Evolutionary conservation across 2,329 filamentous ascomycete species (phyloP), one percentile per base, ranked within the genome.

Genomic region (Monilinia aucupariae): DNA sequence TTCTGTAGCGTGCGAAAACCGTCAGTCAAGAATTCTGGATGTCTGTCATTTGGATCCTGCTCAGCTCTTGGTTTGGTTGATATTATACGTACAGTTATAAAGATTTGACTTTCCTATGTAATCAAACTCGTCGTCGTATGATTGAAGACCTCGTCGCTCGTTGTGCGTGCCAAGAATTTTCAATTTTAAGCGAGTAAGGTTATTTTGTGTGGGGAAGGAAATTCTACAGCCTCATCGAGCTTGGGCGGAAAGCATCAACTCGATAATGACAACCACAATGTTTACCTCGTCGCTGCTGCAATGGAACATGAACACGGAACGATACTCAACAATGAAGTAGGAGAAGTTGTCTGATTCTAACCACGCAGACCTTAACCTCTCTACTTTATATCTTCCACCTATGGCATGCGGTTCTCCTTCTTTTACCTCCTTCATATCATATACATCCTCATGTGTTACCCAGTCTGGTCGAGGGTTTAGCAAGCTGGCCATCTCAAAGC

Each of bases 161-260:
- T 67, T 69, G 67, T 69, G 67, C 45, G 67, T 61, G 67, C 67
- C 67, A 68, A 69, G 67, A 69, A 64, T 68, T 68, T 62, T 54
- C 56, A 63, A 61, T 61, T 64, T 64, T 68, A 68, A 65, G 63
- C 67, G 67, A 68, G 61, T 43, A 30, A 30, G 27, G 27, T 30
- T 30, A 58, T 52, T 61, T 62, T 61, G 30, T 65, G 53, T 65
- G 61, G 64, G 48, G 65, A 62, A 59, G 48, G 65, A 62, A 59
- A 62, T 59, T 48, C 41, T 45, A 37, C 15, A 43, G 41, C 34
- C 43, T 54, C 22, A n/a, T 63, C 45, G 22, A 52, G 34, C 37
- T 17, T 7, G n/a, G n/a, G 8, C 37, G 7, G 22, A 60, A 51
- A 43, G 13, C 9, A 27, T 49, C 15, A 27, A n/a, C 30, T 17